These are phyloP conservation scores for Malus orientalis DNA, from an alignment of 306 rosid genomes.

Conservation along the genomic window DNA sequence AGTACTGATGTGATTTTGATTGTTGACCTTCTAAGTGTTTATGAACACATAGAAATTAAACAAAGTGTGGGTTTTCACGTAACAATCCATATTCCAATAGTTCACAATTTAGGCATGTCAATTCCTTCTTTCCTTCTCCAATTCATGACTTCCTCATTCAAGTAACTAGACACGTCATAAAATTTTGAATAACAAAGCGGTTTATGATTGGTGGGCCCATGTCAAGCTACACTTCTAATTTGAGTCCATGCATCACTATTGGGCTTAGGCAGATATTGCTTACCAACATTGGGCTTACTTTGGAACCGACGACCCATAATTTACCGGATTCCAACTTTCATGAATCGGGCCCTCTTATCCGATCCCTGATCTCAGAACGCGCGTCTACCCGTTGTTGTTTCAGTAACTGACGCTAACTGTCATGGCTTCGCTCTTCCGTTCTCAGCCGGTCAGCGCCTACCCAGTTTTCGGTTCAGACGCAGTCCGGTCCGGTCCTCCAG, in stretches of 20 bases:
- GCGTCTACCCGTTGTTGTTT: no score
- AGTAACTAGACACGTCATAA: no score
- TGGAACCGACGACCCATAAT: background rate
- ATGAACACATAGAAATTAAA: no score
- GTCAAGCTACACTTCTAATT: no score
- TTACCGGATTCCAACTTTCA: background rate
- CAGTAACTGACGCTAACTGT: background rate
- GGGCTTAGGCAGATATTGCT: background rate
- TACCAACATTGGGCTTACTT: background rate
- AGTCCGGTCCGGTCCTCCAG: slow-evolving; percentile 29
- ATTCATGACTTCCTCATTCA: no score
- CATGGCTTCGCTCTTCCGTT: slow-evolving; percentile 27
- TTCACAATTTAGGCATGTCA: no score
- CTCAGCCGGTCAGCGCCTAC: slow-evolving; percentile 7
- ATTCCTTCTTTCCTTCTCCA: no score
- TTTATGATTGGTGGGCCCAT: background rate
- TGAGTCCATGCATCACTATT: background rate
- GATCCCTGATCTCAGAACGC: background rate
- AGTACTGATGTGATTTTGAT: background rate
- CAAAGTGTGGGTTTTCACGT: no score
- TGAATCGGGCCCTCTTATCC: background rate
- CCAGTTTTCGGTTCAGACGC: slow-evolving; percentile 25
- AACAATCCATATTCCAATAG: no score
- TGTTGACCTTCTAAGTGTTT: no score
- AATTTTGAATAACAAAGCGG: background rate